A percentile compares a stretch with the other conserved stretches of the same genome.
These are phyloP conservation scores for Eragrostis nindensis DNA, from an alignment of 176 grass and related monocot genomes.

Conservation along the genomic window DNA sequence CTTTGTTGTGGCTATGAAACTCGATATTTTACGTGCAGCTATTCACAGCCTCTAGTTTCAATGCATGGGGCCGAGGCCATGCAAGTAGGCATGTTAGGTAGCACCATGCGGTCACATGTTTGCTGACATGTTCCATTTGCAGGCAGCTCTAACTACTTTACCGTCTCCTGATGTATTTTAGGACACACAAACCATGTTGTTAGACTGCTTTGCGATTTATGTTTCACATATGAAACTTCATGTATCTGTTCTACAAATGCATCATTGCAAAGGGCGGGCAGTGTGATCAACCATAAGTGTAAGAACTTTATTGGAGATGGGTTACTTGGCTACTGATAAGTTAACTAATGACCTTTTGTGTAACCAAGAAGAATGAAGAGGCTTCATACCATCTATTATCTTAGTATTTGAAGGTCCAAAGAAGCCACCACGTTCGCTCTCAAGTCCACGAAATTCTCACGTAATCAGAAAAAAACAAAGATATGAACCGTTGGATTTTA, in stretches of 20 bases:
- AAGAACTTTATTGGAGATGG: no score
- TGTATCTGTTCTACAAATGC: not conserved
- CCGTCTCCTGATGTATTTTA: not conserved
- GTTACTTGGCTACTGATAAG: no score
- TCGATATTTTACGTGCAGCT: conserved; percentile 8
- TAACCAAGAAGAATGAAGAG: no score
- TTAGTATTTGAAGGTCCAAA: no score
- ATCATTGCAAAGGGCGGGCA: not conserved
- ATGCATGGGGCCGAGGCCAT: not conserved
- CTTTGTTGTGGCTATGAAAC: not conserved
- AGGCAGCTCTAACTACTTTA: not conserved
- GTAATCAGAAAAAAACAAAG: no score
- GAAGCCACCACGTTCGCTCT: no score
- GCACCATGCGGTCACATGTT: conserved; percentile 1
- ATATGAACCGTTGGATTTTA: no score
- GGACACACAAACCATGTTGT: not conserved
- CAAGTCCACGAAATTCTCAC: no score
- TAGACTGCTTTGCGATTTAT: not conserved
- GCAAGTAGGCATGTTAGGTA: conserved; percentile 17
- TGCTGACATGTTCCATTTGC: not conserved
- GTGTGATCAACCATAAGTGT: no score
- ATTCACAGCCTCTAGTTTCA: conserved; percentile 19
- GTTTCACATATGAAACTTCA: not conserved
- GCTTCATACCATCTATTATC: no score
- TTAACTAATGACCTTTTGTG: no score